Conservation (phyloP, 768 basidiomycete species). For the Auricularia auricula-judae region DNA sequence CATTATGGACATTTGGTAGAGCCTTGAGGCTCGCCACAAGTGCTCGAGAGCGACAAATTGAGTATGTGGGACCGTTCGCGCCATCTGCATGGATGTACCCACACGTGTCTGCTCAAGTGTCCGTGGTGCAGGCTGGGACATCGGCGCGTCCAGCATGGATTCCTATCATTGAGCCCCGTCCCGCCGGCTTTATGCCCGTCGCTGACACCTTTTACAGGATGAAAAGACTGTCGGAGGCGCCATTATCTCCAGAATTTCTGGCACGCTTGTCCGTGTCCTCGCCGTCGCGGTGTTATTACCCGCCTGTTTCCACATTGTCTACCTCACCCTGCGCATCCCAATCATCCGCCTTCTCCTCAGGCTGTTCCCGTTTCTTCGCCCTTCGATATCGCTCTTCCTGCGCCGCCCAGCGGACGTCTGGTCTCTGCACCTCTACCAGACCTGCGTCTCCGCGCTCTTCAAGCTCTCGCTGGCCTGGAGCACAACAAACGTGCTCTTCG, state of each 20-base stretch:
- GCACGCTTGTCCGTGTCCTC: slow-evolving; percentile 8
- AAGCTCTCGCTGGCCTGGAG: slow-evolving; percentile 54
- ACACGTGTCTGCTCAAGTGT: too few species aligned
- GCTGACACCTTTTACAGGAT: too few species aligned
- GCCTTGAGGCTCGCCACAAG: too few species aligned
- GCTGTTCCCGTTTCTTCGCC: slow-evolving; percentile 13
- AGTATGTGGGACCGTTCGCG: too few species aligned
- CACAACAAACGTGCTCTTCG: slow-evolving; percentile 47
- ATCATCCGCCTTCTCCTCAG: slow-evolving; percentile 37
- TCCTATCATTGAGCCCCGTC: too few species aligned
- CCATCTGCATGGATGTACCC: too few species aligned
- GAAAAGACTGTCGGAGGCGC: background rate
- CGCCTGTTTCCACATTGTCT: slow-evolving; percentile 24
- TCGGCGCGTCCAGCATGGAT: too few species aligned
- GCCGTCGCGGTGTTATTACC: slow-evolving; percentile 32
- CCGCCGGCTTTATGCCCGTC: too few species aligned
- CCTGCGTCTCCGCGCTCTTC: slow-evolving; percentile 9
- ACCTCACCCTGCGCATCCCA: slow-evolving; percentile 44
- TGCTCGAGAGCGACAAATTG: too few species aligned
- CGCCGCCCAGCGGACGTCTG: slow-evolving; percentile 29
- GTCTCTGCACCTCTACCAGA: slow-evolving; percentile 33
- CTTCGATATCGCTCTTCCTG: slow-evolving; percentile 54
- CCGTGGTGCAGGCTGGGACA: too few species aligned
- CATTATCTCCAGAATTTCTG: background rate
- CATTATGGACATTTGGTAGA: too few species aligned